Evolutionary conservation across 495 filamentous ascomycete genomes (phyloP).

Genomic region (Beverwykella pulmonaria): DNA sequence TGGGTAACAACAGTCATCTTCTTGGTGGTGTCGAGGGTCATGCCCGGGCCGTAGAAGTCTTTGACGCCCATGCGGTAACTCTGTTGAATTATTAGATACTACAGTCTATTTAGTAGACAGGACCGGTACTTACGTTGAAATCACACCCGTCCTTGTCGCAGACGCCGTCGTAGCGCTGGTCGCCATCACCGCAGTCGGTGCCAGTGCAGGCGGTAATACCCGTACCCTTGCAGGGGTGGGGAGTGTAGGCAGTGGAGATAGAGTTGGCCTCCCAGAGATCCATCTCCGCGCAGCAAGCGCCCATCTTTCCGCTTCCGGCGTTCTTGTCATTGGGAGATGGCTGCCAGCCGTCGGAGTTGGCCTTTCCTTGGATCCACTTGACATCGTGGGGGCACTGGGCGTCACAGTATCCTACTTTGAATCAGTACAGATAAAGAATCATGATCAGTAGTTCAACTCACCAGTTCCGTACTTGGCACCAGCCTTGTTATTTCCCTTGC

Average conservation of each 20-base stretch:
- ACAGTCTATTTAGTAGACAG: neutral
- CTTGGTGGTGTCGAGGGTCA: slow-evolving; percentile 62
- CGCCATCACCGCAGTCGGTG: slow-evolving; percentile 35
- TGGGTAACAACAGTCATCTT: slow-evolving; percentile 70
- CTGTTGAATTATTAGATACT: slow-evolving; percentile 13
- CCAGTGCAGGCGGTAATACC: slow-evolving; percentile 38
- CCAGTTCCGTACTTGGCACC: slow-evolving; percentile 67
- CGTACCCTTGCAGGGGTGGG: slow-evolving; percentile 41
- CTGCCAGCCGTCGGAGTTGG: slow-evolving; percentile 60
- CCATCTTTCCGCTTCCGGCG: slow-evolving; percentile 59
- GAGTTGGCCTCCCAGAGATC: slow-evolving; percentile 44
- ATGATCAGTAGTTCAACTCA: slow-evolving; percentile 5
- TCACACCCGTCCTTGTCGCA: slow-evolving; percentile 70
- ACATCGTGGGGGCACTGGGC: slow-evolving; percentile 61
- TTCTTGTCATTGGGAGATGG: slow-evolving; percentile 62
- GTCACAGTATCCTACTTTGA: slow-evolving; percentile 62
- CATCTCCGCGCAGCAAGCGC: slow-evolving; percentile 42
- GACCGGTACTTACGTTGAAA: slow-evolving; percentile 54
- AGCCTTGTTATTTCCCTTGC: slow-evolving; percentile 57
- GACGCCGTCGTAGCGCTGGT: slow-evolving; percentile 55
- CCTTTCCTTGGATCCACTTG: slow-evolving; percentile 61
- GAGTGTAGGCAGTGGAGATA: slow-evolving; percentile 45
- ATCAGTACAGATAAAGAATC: neutral
- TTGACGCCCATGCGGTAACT: slow-evolving; percentile 57
- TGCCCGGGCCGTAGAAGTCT: slow-evolving; percentile 60